Base-by-base conservation (phyloP, 345 rosid genomes). In the Litchi chinensis region DNA sequence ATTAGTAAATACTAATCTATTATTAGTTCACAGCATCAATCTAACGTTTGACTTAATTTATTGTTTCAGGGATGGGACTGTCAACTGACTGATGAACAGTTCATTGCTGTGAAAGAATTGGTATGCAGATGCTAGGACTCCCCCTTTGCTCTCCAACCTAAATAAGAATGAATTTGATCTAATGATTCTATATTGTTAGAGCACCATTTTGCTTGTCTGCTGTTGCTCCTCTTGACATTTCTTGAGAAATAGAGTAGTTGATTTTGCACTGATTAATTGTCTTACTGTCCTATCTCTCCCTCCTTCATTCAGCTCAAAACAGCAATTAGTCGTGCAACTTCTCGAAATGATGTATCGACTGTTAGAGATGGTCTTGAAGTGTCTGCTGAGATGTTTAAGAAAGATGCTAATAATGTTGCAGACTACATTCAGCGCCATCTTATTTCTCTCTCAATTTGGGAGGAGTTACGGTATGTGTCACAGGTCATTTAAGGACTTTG, bases 41-140 rank as follows among this genome's bases (percentile, higher is more conserved):
- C 81, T 88, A 79, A 92, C 85, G 75, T 81, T 80, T 77, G 69
- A 52, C 40, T 87, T 74, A 63, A 65, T 81, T 80, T 81, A 8
- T 81, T 63, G 80, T 82, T 85, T 82, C 90, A 94, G 99, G 97
- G 97, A 70, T 93, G 99, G 98, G 83, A 92, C 59, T 90, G 98
- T 82, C 91, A 79, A 75, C 77, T 97, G 88, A 91, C 97, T 22
- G 98, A 91, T 54, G 99, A 92, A 82, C 99, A 97, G 87, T 97
- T 97, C 79, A 90, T 97, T 87, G 97, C 98, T 9, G 98, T 97
- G 75, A 97, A 97, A 89, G 98, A 97, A 87, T 86, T 97, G 97
- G 99, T 97, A 85, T 43, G 91, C 70, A 40, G 65, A 86, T 72
- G 8, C 52, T 59, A 32, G 12, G 48, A 65, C 37, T 10, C 12